Base-by-base conservation (phyloP, 1,284 basidiomycete genomes). In the Boletus mariae region DNA sequence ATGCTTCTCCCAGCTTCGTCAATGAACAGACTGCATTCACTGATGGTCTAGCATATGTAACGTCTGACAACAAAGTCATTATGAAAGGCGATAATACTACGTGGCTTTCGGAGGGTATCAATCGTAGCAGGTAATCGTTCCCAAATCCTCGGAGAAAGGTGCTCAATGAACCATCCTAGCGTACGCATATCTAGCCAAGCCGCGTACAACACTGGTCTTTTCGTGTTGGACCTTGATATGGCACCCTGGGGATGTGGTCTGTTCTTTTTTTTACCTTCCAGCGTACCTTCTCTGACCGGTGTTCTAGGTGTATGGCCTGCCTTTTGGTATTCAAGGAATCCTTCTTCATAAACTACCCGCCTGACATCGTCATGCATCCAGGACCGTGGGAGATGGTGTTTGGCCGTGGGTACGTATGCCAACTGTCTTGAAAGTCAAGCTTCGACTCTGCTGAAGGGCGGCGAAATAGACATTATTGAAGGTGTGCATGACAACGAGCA, bases 41-140 rank as follows among this genome's bases (percentile, higher is more conserved):
- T 15, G 60, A 73, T 38, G 70, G 73, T 34, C 72, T 86, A 8
- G 76, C 75, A 5, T 86, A 75, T 63, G 77, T 85, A 15, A 74
- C 76, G 28, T 73, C 75, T 15, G 72, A 85, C 61, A 78, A 77
- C 28, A 77, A 76, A 41, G 84, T 85, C 25, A 75, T 88, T 28
- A 90, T 90, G 86, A 82, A 84, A 62, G 85, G 84, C 11, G 87
- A 90, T 55, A 76, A 88, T 60, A 82, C 77, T 1, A 83, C 77
- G 15, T 71, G 68, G 67, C 66, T 90, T 44, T 57, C 73, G 2
- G 46, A 67, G 42, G 85, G 84, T 15, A 70, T 73, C 45, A 75
- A 75, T 59, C 76, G 87, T 47, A 74, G 75, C 57, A 89, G 86
- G 86, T 85, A 53, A 44, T 48, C 40, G 15, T 48, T 31, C 11